Evolutionary conservation across 805 yeast species (phyloP).

Genomic region (Kluyveromyces wickerhamii): DNA sequence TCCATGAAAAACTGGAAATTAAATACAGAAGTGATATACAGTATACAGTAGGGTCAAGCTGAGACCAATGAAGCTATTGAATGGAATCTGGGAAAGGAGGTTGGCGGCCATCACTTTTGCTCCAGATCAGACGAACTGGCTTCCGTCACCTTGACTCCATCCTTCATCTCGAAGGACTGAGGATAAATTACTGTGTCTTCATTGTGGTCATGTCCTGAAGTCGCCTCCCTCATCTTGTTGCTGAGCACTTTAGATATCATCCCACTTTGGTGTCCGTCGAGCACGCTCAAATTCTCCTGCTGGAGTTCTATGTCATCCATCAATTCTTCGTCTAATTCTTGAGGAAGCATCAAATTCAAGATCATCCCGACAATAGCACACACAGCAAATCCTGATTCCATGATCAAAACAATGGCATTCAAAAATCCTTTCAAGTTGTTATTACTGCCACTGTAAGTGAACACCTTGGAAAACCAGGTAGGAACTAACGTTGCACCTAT

Average conservation of each 20-base stretch:
- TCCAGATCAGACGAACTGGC: background rate
- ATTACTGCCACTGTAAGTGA: conserved; percentile 61
- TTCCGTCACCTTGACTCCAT: background rate
- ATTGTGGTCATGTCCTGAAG: background rate
- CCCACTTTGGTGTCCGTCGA: conserved; percentile 17
- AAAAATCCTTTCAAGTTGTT: conserved; percentile 49
- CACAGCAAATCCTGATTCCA: conserved; percentile 68
- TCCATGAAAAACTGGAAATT: too few species aligned
- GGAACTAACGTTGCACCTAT: conserved; percentile 59
- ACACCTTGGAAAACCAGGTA: conserved; percentile 54
- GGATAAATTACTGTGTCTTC: background rate
- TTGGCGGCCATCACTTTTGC: background rate
- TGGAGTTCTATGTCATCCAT: conserved; percentile 21
- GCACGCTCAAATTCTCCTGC: conserved; percentile 19
- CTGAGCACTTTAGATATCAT: conserved; percentile 9
- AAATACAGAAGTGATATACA: too few species aligned
- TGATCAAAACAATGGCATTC: conserved; percentile 59
- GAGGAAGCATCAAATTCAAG: conserved; percentile 55
- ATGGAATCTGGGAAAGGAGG: too few species aligned
- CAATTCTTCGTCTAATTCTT: conserved; percentile 40
- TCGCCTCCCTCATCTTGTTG: conserved; percentile 14
- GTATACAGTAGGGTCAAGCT: too few species aligned
- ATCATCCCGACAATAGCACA: conserved; percentile 59
- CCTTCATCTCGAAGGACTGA: background rate
- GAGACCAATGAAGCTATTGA: too few species aligned